Evolutionary conservation across 352 stramenopile species (phyloP), one percentile per base, ranked within the genome.

Genomic region (Phytophthora megakarya): DNA sequence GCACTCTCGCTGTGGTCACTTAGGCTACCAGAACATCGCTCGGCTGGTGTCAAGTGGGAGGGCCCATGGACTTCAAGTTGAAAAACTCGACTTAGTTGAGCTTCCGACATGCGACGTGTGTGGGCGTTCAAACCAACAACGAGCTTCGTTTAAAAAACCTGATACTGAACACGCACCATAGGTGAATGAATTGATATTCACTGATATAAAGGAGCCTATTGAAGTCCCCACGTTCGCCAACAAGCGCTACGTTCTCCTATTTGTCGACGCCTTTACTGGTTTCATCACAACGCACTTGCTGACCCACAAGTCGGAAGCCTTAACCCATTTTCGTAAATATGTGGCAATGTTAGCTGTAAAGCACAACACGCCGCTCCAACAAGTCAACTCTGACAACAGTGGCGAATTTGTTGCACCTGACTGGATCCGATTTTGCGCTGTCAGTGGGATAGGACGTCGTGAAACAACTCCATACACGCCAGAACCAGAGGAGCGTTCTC

Each of bases 11-110:
- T 58, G 33, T 30, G 46, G 46, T 6, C 57, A 65, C 23, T 10
- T 65, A 8, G 28, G 46, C 26, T 57, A 52, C 9, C 46, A 65
- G 7, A 52, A 51, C n/a, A 39, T 65, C 13, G 57, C 37, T 7
- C 42, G 46, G 19, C 52, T 37, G 21, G 45, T 3, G 53, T 43
- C n/a, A 0, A 16, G 37, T 51, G 47, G 43, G 18, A 25, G 11
- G 7, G 38, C 46, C 1, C 57, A 32, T 12, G 47, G 40, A 1
- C 30, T 65, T 5, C 13, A 38, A 13, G 33, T 48, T 1, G 9
- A 9, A 7, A 53, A 62, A 13, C 32, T n/a, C 13, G 42, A 53
- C 7, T 11, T 54, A 2, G 43, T 12, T 23, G 33, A 59, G 13
- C 48, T 50, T 40, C 57, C 22, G 3, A 38, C 38, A 1, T 58